A percentile compares a stretch with the other conserved stretches of the same genome.
These are phyloP conservation scores for Kalanchoe fedtschenkoi DNA, from an alignment of 164 flowering plant species.

Conservation along the genomic window DNA sequence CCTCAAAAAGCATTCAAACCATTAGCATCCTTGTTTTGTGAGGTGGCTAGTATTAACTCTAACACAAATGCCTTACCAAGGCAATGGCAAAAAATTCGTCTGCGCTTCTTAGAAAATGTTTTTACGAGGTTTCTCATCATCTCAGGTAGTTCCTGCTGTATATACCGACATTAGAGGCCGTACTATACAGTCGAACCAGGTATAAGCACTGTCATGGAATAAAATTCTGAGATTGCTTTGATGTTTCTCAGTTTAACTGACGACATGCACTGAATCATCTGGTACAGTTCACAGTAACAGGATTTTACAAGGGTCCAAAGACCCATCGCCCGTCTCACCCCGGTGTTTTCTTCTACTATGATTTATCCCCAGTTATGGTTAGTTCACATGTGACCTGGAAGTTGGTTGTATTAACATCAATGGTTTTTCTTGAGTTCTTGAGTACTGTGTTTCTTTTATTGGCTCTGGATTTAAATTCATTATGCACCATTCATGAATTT, in stretches of 20 bases:
- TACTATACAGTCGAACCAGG: conserved; percentile 63
- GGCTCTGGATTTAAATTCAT: neutral
- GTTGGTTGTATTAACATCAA: neutral
- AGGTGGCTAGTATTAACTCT: neutral
- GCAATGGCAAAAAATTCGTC: too few species aligned
- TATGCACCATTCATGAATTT: neutral
- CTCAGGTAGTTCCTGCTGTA: conserved; percentile 84
- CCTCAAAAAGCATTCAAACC: neutral
- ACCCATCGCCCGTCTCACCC: conserved; percentile 29
- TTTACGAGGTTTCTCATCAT: neutral
- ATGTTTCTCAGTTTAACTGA: neutral
- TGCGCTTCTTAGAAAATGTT: neutral
- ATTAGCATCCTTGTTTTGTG: neutral
- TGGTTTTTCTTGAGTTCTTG: neutral
- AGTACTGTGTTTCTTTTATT: neutral
- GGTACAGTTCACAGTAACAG: conserved; percentile 69
- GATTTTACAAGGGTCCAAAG: conserved; percentile 42
- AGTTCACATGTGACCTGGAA: neutral
- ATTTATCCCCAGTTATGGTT: conserved; percentile 73
- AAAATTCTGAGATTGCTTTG: neutral
- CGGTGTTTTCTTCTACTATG: conserved; percentile 71
- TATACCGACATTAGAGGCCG: conserved; percentile 62
- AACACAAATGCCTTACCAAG: too few species aligned
- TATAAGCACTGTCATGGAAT: conserved; percentile 6
- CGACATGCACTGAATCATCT: conserved; percentile 1